Conservation (phyloP, 1,284 basidiomycete genomes). For the Sutorius eximius region DNA sequence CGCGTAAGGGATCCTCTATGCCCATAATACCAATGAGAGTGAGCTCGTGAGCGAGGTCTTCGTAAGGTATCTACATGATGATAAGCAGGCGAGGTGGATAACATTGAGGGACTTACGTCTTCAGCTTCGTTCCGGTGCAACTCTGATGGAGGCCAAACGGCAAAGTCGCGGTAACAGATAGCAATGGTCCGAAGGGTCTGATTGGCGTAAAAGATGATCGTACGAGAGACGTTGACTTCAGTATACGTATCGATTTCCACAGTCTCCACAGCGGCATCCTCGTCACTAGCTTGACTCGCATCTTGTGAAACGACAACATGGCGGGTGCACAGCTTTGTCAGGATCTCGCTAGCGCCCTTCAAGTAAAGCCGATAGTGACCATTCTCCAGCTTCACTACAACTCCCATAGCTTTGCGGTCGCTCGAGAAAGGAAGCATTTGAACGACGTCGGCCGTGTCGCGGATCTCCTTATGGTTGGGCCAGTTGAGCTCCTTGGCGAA, state of each 20-base stretch:
- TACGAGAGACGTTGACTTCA: constrained; percentile 79
- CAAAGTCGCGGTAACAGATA: constrained; percentile 88
- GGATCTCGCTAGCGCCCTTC: constrained; percentile 94
- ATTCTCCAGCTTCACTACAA: constrained; percentile 68
- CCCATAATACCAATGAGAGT: constrained; percentile 88
- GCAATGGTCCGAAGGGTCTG: constrained; percentile 94
- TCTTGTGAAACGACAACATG: constrained; percentile 70
- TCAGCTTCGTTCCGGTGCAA: constrained; percentile 46
- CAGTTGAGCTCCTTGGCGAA: constrained; percentile 89
- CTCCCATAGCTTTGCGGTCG: constrained; percentile 95
- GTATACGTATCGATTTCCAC: constrained; percentile 62
- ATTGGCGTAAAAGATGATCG: constrained; percentile 96
- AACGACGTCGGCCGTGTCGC: constrained; percentile 69
- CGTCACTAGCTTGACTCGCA: constrained; percentile 26
- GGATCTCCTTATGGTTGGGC: constrained; percentile 70
- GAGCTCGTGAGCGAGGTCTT: constrained; percentile 69
- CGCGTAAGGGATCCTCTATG: constrained; percentile 94
- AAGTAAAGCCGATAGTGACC: constrained; percentile 75
- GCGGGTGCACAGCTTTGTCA: constrained; percentile 71
- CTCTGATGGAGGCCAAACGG: constrained; percentile 78
- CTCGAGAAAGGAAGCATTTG: constrained; percentile 97
- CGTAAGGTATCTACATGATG: constrained; percentile 60
- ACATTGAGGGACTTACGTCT: constrained; percentile 43
- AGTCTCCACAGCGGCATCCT: constrained; percentile 52
- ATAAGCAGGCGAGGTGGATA: constrained; percentile 3